These are phyloP conservation scores for Quercus ilex DNA, from an alignment of 306 rosid genomes.

Conservation along the genomic window DNA sequence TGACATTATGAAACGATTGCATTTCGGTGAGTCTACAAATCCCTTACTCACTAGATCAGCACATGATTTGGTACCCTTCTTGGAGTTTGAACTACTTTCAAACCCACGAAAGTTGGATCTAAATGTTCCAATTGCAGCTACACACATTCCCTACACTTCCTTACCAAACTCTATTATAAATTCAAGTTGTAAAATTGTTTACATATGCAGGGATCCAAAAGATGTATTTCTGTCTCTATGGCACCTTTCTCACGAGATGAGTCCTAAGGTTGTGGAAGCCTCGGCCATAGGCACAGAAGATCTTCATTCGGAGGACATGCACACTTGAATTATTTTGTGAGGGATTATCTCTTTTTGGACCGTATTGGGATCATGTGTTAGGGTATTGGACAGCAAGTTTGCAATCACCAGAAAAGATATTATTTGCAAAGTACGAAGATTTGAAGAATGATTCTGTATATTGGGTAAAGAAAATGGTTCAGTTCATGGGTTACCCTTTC, in stretches of 20 bases:
- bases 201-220: too few species aligned
- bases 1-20: not conserved
- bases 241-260: not conserved
- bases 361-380: too few species aligned
- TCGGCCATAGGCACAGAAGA: too few species aligned
- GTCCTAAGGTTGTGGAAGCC: not conserved
- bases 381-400: not conserved
- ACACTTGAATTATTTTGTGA: conserved; percentile 19
- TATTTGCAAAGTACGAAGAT: conserved; percentile 14
- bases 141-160: not conserved
- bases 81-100: not conserved
- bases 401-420: not conserved
- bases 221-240: too few species aligned
- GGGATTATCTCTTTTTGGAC: not conserved
- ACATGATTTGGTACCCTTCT: not conserved
- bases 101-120: too few species aligned
- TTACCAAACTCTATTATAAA: too few species aligned
- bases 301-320: not conserved
- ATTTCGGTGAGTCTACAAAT: not conserved
- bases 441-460: not conserved
- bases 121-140: not conserved
- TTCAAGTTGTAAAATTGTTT: too few species aligned
- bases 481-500: not conserved
- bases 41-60: not conserved
- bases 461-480: not conserved